These are phyloP conservation scores for Saccharomycopsis javanensis DNA, from an alignment of 805 yeast genomes.

Conservation along the genomic window DNA sequence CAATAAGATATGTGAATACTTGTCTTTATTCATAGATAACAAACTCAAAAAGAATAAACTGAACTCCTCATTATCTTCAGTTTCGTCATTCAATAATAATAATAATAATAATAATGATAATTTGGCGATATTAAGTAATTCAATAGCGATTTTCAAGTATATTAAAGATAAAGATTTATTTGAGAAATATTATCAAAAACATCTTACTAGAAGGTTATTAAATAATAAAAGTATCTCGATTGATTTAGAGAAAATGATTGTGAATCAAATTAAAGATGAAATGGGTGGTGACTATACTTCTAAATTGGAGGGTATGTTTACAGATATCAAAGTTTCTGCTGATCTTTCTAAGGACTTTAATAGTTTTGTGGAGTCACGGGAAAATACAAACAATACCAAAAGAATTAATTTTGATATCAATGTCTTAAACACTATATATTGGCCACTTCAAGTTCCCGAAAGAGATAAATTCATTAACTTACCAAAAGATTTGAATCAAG, in stretches of 20 bases:
- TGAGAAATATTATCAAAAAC: constrained; percentile 76
- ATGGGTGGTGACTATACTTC: constrained; percentile 72
- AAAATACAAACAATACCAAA: constrained; percentile 23
- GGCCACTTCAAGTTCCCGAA: constrained; percentile 50
- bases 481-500: constrained; percentile 28
- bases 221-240: constrained; percentile 31
- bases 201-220: constrained; percentile 70
- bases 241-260: constrained; percentile 62
- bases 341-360: constrained; percentile 37
- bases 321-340: constrained; percentile 57
- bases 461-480: constrained; percentile 20
- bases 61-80: neutral
- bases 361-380: neutral
- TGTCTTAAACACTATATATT: constrained; percentile 50
- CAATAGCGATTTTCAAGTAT: constrained; percentile 55
- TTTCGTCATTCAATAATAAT: constrained; percentile 34
- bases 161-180: constrained; percentile 78
- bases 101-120: constrained; percentile 35
- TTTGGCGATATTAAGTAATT: constrained; percentile 36
- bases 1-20: constrained; percentile 3
- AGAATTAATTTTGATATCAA: constrained; percentile 38
- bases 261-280: constrained; percentile 61
- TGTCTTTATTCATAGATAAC: constrained; percentile 10
- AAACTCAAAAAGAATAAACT: constrained; percentile 6
- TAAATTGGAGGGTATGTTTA: constrained; percentile 77